phyloP scores from a whole-genome alignment of 2,329 filamentous ascomycete genomes.

The Ceratocystis harringtonii region DNA sequence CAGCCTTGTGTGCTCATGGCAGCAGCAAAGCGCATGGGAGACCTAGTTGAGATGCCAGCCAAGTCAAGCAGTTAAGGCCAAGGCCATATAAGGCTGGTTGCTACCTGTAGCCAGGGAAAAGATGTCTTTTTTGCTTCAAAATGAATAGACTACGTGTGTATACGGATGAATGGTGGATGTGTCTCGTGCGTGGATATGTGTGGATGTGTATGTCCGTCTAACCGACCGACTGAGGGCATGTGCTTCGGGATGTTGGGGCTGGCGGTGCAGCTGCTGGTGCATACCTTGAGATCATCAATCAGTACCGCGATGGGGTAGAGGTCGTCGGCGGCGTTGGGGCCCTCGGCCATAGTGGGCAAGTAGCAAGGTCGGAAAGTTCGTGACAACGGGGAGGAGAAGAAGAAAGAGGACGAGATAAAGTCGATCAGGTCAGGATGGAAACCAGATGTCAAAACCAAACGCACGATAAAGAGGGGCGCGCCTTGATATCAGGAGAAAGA shows the following conservation, averaged over 20 bases:
- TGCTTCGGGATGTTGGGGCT: neutral
- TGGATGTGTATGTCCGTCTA: neutral
- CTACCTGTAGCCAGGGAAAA: too few species aligned
- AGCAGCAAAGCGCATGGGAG: neutral
- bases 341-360: slow-evolving; percentile 61
- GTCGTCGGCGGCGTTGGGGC: slow-evolving; percentile 85
- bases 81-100: too few species aligned
- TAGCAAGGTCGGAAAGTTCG: neutral
- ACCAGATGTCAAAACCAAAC: slow-evolving; percentile 6
- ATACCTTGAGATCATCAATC: slow-evolving; percentile 98
- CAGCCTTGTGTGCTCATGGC: neutral
- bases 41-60: too few species aligned
- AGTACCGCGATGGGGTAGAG: slow-evolving; percentile 99
- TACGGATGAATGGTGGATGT: neutral
- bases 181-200: neutral
- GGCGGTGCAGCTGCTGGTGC: neutral
- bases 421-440: slow-evolving; percentile 2
- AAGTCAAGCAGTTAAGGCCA: too few species aligned
- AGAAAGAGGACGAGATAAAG: slow-evolving; percentile 4
- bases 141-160: neutral
- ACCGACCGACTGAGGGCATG: neutral
- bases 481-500: slow-evolving; percentile 9
- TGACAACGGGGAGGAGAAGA: neutral
- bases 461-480: slow-evolving; percentile 17
- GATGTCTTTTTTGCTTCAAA: too few species aligned